These are phyloP conservation scores for Rubus parviflorus DNA, from an alignment of 306 rosid genomes.

Conservation along the genomic window DNA sequence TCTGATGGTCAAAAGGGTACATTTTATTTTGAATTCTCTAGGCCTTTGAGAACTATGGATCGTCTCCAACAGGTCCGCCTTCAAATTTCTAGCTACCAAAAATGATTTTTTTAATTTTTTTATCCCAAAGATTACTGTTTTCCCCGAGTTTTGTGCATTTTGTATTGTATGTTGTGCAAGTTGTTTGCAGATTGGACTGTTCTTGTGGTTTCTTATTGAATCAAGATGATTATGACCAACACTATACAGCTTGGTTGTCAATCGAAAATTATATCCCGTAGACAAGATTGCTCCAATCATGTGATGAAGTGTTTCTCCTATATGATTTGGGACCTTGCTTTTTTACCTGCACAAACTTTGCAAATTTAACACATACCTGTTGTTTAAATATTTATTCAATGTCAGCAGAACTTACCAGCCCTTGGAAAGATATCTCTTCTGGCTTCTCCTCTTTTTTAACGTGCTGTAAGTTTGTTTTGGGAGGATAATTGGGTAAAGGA, in stretches of 20 bases:
- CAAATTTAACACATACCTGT: neutral
- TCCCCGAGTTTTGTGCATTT: neutral
- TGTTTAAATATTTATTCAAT: neutral
- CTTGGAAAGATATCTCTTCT: neutral
- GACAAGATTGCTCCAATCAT: conserved; percentile 10
- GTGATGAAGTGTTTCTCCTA: neutral
- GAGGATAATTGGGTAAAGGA: neutral
- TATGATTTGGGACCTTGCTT: neutral
- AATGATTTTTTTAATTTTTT: neutral
- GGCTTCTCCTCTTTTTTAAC: neutral
- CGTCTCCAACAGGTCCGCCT: conserved; percentile 86
- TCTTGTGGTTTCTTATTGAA: neutral
- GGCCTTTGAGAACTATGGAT: conserved; percentile 94
- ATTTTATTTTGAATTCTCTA: conserved; percentile 81
- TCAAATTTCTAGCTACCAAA: conserved; percentile 24
- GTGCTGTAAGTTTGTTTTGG: neutral
- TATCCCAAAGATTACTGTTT: conserved; percentile 1
- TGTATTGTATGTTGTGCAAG: conserved; percentile 16
- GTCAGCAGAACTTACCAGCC: neutral
- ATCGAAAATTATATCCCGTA: neutral
- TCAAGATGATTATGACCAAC: conserved; percentile 12
- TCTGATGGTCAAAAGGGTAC: conserved; percentile 75
- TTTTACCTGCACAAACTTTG: neutral
- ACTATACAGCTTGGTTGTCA: neutral
- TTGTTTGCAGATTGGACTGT: neutral